Evolutionary conservation across 2,329 filamentous ascomycete species (phyloP).

Genomic region (Golovinomyces cichoracearum): DNA sequence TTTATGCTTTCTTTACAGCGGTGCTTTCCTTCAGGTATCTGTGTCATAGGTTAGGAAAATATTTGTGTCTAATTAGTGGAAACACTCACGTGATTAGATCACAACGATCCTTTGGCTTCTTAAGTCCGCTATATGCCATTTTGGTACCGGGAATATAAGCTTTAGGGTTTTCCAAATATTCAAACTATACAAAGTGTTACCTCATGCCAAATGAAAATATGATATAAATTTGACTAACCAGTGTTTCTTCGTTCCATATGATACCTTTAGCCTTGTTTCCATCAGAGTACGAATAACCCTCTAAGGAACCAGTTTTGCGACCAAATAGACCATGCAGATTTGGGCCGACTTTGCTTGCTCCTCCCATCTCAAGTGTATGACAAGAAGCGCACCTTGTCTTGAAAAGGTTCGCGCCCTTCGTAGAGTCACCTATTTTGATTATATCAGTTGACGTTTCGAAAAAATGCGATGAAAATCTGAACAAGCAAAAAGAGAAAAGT

Average conservation of each 20-base stretch:
- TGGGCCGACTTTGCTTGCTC: slow-evolving; percentile 94
- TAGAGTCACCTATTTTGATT: slow-evolving; percentile 80
- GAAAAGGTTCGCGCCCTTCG: slow-evolving; percentile 98
- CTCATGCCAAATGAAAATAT: not conserved
- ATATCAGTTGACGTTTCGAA: no score
- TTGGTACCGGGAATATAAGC: slow-evolving; percentile 99
- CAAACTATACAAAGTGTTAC: slow-evolving; percentile 43
- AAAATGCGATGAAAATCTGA: no score
- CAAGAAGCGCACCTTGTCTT: slow-evolving; percentile 97
- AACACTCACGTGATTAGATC: slow-evolving; percentile 82
- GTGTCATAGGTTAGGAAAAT: not conserved
- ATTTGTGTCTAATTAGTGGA: not conserved
- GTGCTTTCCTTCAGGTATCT: slow-evolving; percentile 46
- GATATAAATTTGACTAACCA: slow-evolving; percentile 30
- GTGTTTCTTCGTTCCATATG: slow-evolving; percentile 59
- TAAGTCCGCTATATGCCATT: slow-evolving; percentile 99
- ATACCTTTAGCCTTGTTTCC: slow-evolving; percentile 97
- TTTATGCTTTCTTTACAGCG: not conserved
- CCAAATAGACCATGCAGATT: slow-evolving; percentile 94
- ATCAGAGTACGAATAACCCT: slow-evolving; percentile 92
- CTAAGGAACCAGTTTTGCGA: slow-evolving; percentile 74
- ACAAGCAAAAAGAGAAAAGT: no score
- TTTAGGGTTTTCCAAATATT: slow-evolving; percentile 99
- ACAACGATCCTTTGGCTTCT: slow-evolving; percentile 99
- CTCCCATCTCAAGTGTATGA: slow-evolving; percentile 78